Base-by-base conservation (phyloP, 805 yeast genomes). In the Jamesozyma rosinii region DNA sequence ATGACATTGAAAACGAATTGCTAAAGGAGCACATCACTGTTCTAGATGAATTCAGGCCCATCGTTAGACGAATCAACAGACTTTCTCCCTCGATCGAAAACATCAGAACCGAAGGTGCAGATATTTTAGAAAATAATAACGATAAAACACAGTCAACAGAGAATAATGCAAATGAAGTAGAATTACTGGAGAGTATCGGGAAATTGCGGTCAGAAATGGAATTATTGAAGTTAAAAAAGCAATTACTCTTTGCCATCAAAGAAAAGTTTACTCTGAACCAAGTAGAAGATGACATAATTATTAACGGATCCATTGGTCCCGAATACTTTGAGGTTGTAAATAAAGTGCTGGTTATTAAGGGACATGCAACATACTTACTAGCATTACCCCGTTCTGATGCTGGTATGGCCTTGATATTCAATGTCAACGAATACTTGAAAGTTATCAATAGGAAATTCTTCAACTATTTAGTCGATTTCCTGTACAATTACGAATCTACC, bases 311-410 rank as follows among this genome's bases (percentile, higher is more conserved):
- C 15, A 47, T 74, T 9, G 64, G 68, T 33, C 66, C 69, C 1
- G 78, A 73, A 41, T 87, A 82, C 56, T 84, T 86, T 51, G 57
- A 54, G 3, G 72, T 77, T 1, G 65, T 89, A 29, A 62, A 67
- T 13, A 80, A 79, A 53, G 81, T 85, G 6, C 78, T 82, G 50
- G 54, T 58, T 31, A 81, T 89, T 24, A 79, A 80, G 55, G 70
- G 74, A 29, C 76, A 80, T 45, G 81, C 95, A 40, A 78, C 83
- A 38, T 72, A 80, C 17, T 65, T 92, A 26, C 69, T 92, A 20
- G 76, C 87, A 4, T 71, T 81, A 54, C 81, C 82, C 29, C 79
- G 82, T 52, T 80, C 80, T 15, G 68, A 69, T 38, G 65, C 83
- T 14, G 94, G 95, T 1, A 57, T 73, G 21, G 74, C 76, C 29